A percentile compares a stretch with the other conserved stretches of the same genome.
Conservation (phyloP, 805 yeast genomes). For the Wickerhamomyces queroliae region DNA sequence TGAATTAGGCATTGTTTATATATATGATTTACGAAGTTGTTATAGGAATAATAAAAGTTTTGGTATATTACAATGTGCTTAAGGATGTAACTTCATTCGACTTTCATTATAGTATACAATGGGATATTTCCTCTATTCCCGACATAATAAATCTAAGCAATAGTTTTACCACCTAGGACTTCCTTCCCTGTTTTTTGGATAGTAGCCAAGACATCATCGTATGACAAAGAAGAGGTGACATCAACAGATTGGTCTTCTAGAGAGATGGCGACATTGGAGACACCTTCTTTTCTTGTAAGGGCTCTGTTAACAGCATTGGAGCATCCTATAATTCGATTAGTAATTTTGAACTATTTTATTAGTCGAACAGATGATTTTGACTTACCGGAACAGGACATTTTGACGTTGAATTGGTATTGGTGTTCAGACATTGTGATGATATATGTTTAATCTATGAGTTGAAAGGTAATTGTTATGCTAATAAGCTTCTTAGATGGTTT, state of each 20-base stretch:
- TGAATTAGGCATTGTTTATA: background rate
- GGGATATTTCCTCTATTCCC: too few relatives aligned
- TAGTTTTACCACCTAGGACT: slow-evolving; percentile 57
- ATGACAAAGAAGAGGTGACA: slow-evolving; percentile 60
- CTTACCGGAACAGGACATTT: slow-evolving; percentile 74
- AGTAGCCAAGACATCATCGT: slow-evolving; percentile 73
- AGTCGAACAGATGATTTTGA: slow-evolving; percentile 1
- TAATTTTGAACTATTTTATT: too few relatives aligned
- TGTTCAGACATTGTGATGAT: slow-evolving; percentile 40
- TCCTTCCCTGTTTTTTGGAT: slow-evolving; percentile 90
- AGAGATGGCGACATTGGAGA: slow-evolving; percentile 65
- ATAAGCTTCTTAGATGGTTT: too few relatives aligned
- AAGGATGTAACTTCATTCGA: too few relatives aligned
- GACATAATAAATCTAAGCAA: slow-evolving; percentile 24
- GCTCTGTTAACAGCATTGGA: slow-evolving; percentile 82
- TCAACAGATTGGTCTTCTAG: slow-evolving; percentile 78
- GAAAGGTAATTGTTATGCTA: background rate
- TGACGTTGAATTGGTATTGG: slow-evolving; percentile 74
- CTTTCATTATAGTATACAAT: too few relatives aligned
- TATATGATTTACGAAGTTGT: background rate
- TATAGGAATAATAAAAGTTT: background rate
- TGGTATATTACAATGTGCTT: too few relatives aligned
- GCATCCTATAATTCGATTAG: slow-evolving; percentile 44
- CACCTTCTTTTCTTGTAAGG: slow-evolving; percentile 65
- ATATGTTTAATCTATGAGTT: background rate